Conservation (phyloP, 306 rosid genomes). For the Senna tora region DNA sequence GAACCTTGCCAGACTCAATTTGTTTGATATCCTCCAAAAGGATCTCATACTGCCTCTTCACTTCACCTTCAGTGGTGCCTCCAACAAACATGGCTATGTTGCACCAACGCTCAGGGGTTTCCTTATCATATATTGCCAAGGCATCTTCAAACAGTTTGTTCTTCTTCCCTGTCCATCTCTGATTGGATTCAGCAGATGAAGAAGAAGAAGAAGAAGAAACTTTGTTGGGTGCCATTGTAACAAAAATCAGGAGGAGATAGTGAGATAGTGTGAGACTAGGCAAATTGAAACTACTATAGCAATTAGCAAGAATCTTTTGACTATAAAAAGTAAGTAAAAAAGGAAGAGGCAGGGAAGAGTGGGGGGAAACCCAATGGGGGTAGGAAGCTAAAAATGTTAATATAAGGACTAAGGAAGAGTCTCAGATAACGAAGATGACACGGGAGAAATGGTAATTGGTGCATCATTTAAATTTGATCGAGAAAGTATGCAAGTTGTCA, state of each 20-base stretch:
- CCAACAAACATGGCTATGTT: conserved; percentile 54
- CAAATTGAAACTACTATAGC: neutral
- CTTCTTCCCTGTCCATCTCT: conserved; percentile 53
- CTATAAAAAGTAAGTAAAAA: conserved; percentile 13
- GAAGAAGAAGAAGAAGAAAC: conserved; percentile 12
- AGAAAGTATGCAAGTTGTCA: conserved; percentile 34
- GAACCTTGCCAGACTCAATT: conserved; percentile 58
- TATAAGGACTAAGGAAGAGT: neutral
- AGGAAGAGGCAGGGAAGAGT: neutral
- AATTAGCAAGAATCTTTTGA: conserved; percentile 11
- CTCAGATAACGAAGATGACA: conserved; percentile 24
- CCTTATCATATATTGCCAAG: conserved; percentile 51
- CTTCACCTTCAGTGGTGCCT: conserved; percentile 52
- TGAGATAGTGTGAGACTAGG: neutral
- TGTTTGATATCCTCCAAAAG: conserved; percentile 48
- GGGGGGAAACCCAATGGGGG: conserved; percentile 6
- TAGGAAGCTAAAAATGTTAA: conserved; percentile 24
- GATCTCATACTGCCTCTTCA: conserved; percentile 56
- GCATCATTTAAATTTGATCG: conserved; percentile 18
- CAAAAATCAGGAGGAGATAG: neutral
- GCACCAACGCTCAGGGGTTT: conserved; percentile 55
- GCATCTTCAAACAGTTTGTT: conserved; percentile 55
- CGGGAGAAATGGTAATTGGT: conserved; percentile 21
- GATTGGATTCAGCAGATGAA: neutral
- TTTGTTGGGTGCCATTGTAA: conserved; percentile 39